Evolutionary conservation across 257 asterid species (phyloP).

Genomic region (Plectranthus barbatus): DNA sequence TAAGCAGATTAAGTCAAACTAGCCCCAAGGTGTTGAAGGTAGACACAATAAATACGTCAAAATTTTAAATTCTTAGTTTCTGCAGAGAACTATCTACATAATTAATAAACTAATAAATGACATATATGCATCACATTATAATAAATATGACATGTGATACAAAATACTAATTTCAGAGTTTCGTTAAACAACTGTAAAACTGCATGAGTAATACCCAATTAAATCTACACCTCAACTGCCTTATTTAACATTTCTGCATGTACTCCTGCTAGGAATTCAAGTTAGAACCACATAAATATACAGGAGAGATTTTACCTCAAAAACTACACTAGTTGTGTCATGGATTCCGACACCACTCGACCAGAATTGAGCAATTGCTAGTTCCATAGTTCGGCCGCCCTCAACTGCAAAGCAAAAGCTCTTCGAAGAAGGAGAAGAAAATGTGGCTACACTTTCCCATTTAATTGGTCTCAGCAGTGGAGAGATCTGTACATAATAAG

Average conservation of each 20-base stretch:
- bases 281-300: not conserved
- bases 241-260: not conserved
- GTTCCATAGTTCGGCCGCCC: constrained; percentile 91
- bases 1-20: not conserved
- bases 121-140: not conserved
- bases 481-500: constrained; percentile 50
- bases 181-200: not conserved
- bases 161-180: not conserved
- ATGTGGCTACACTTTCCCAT: constrained; percentile 77
- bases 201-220: not conserved
- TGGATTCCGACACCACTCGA: constrained; percentile 92
- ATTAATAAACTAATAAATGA: not conserved
- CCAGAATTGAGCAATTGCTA: constrained; percentile 95
- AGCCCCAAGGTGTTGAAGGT: not conserved
- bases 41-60: not conserved
- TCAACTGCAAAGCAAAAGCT: constrained; percentile 72
- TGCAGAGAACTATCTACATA: not conserved
- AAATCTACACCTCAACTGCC: not conserved
- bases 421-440: constrained; percentile 92
- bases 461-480: constrained; percentile 84
- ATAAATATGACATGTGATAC: not conserved
- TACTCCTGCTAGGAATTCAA: not conserved
- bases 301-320: constrained; percentile 54
- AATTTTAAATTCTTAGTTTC: not conserved
- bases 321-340: constrained; percentile 61